Evolutionary conservation across 1,139 yeast species (phyloP).

Genomic region (Saccharomyces uvarum): DNA sequence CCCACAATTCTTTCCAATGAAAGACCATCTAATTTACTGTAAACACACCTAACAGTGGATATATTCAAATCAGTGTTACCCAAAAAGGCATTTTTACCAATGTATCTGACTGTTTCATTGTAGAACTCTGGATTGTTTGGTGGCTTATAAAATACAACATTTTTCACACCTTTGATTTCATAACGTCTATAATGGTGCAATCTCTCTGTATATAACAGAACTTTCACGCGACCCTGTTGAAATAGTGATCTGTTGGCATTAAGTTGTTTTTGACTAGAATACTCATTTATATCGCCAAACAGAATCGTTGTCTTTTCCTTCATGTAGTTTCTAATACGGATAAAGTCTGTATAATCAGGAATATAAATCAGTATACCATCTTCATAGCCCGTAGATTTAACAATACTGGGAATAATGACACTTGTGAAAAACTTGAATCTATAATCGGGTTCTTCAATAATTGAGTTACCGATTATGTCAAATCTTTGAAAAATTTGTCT

Average conservation of each 20-base stretch:
- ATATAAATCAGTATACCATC: slow-evolving; percentile 72
- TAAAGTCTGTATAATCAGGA: slow-evolving; percentile 81
- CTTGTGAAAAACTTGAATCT: slow-evolving; percentile 76
- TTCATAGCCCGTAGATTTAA: slow-evolving; percentile 46
- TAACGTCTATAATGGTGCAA: slow-evolving; percentile 84
- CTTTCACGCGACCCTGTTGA: slow-evolving; percentile 54
- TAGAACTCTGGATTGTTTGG: slow-evolving; percentile 85
- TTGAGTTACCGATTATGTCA: slow-evolving; percentile 41
- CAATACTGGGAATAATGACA: slow-evolving; percentile 60
- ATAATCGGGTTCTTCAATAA: slow-evolving; percentile 64
- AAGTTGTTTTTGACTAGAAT: slow-evolving; percentile 61
- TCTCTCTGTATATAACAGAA: slow-evolving; percentile 83
- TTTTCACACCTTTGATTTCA: slow-evolving; percentile 80
- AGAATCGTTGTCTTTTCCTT: slow-evolving; percentile 48
- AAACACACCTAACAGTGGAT: slow-evolving; percentile 59
- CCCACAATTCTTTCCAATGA: slow-evolving; percentile 83
- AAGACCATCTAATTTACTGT: slow-evolving; percentile 74
- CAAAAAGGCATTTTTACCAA: slow-evolving; percentile 38
- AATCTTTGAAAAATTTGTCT: slow-evolving; percentile 71
- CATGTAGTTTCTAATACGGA: slow-evolving; percentile 68
- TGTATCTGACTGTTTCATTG: slow-evolving; percentile 55
- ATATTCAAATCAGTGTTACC: slow-evolving; percentile 51
- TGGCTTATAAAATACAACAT: slow-evolving; percentile 69
- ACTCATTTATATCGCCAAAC: slow-evolving; percentile 73
- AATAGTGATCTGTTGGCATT: slow-evolving; percentile 68